Evolutionary conservation across 805 yeast species (phyloP).

Genomic region (Lachancea sp.): DNA sequence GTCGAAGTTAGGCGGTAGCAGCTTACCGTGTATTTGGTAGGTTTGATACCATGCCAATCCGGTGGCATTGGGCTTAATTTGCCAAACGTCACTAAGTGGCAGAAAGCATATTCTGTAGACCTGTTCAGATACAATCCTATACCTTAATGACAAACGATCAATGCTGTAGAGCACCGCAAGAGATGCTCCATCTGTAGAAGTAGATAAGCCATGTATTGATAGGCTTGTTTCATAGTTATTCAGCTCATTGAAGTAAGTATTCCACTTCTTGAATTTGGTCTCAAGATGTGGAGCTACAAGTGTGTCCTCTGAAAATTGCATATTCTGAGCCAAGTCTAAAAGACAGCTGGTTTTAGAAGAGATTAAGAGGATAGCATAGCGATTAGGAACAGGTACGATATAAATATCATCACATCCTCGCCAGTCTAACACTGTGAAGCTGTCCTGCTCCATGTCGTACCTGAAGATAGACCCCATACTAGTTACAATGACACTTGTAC

Average conservation of each 20-base stretch:
- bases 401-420: conserved; percentile 16
- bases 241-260: conserved; percentile 20
- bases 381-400: conserved; percentile 17
- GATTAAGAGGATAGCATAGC: conserved; percentile 13
- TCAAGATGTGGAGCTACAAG: conserved; percentile 23
- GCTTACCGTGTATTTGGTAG: conserved; percentile 23
- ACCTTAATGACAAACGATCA: conserved; percentile 26
- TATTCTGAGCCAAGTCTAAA: conserved; percentile 12
- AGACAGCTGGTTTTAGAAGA: conserved; percentile 19
- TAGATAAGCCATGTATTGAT: conserved; percentile 24
- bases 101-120: conserved; percentile 23
- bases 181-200: conserved; percentile 28
- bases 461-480: conserved; percentile 15
- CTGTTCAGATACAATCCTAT: conserved; percentile 26
- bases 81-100: conserved; percentile 27
- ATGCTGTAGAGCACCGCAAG: conserved; percentile 26
- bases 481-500: conserved; percentile 13
- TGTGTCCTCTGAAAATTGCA: conserved; percentile 15
- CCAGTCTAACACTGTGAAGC: conserved; percentile 3
- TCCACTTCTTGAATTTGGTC: conserved; percentile 28
- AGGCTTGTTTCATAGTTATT: conserved; percentile 26
- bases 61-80: conserved; percentile 18
- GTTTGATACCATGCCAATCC: conserved; percentile 34
- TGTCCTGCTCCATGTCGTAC: conserved; percentile 10
- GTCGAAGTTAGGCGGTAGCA: conserved; percentile 16